Conservation (phyloP, 805 yeast species). For the Ogataea salicorniae region DNA sequence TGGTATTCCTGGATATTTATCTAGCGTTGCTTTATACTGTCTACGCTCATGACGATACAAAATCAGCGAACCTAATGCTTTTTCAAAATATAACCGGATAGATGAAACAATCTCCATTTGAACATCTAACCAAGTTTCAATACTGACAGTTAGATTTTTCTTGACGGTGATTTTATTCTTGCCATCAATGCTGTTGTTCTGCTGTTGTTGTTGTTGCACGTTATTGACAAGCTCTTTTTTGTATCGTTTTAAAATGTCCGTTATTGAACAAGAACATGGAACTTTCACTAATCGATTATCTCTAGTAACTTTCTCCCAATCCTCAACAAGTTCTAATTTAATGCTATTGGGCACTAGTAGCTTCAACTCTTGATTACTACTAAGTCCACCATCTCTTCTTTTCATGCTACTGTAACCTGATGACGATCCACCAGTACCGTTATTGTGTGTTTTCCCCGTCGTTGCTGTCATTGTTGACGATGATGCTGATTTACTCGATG, state of each 20-base stretch:
- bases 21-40: slow-evolving; percentile 55
- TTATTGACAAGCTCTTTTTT: slow-evolving; percentile 3
- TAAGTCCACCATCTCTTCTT: too few relatives aligned
- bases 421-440: too few relatives aligned
- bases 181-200: too few relatives aligned
- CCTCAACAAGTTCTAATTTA: slow-evolving; percentile 74
- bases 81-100: slow-evolving; percentile 66
- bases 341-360: slow-evolving; percentile 59
- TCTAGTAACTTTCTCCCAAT: slow-evolving; percentile 89
- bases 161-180: too few relatives aligned
- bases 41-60: slow-evolving; percentile 74
- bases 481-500: too few relatives aligned
- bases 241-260: slow-evolving; percentile 51
- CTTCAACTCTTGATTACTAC: slow-evolving; percentile 37
- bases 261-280: slow-evolving; percentile 54
- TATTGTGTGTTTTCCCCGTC: too few relatives aligned
- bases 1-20: slow-evolving; percentile 15
- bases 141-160: too few relatives aligned
- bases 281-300: slow-evolving; percentile 64
- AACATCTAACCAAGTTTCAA: slow-evolving; percentile 38
- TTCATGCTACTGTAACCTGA: too few relatives aligned
- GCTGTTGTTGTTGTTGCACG: too few relatives aligned
- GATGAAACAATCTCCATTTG: slow-evolving; percentile 69
- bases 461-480: too few relatives aligned
- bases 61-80: slow-evolving; percentile 60